Conservation (phyloP, 2,329 filamentous ascomycete species). For the Xylariaceae sp. region DNA sequence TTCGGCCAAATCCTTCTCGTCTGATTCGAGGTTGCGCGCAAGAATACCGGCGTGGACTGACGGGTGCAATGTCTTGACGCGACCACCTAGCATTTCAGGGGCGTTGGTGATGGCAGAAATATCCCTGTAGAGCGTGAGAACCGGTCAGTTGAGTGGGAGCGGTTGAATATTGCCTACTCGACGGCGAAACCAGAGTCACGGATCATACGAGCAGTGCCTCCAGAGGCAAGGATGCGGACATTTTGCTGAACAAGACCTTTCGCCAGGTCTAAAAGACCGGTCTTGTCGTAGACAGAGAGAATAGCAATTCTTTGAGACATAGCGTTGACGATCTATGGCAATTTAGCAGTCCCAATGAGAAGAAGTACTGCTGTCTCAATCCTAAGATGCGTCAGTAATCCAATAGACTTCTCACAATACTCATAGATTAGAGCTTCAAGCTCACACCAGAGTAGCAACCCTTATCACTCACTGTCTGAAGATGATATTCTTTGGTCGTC, state of each 20-base stretch:
- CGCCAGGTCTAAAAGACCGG: constrained; percentile 84
- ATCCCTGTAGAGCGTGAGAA: constrained; percentile 55
- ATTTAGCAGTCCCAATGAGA: constrained; percentile 6
- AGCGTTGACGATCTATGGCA: constrained; percentile 5
- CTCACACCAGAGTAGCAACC: no score
- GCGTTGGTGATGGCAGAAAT: constrained; percentile 96
- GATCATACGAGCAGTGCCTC: constrained; percentile 93
- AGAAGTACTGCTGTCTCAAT: constrained; percentile 4
- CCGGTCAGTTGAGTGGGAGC: no score
- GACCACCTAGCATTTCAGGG: constrained; percentile 78
- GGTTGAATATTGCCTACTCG: constrained; percentile 58
- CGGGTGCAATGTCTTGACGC: constrained; percentile 94
- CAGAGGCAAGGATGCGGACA: constrained; percentile 89
- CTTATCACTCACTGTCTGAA: no score
- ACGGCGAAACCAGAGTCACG: constrained; percentile 93
- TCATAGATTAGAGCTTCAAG: no score
- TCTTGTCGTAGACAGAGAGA: constrained; percentile 98
- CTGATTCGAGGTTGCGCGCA: constrained; percentile 86
- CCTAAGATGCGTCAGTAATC: not conserved
- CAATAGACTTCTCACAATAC: no score
- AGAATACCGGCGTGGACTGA: constrained; percentile 89
- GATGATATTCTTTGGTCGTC: no score
- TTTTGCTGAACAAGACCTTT: constrained; percentile 86
- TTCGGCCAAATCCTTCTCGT: constrained; percentile 93
- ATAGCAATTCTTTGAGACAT: constrained; percentile 69